Base-by-base conservation (phyloP, 2,329 filamentous ascomycete genomes). In the Epichloe sibirici region DNA sequence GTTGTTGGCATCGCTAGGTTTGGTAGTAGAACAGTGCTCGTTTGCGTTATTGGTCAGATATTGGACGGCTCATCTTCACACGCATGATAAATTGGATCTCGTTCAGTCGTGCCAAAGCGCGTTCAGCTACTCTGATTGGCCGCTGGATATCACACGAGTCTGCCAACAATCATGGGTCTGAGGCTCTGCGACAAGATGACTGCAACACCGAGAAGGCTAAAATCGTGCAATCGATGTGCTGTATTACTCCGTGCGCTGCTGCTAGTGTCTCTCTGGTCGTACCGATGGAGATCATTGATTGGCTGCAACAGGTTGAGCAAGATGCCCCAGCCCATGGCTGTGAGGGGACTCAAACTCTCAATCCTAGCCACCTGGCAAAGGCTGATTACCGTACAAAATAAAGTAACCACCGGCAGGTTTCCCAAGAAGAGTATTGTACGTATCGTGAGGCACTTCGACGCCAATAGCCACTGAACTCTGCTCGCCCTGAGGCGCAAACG, bases 41-140 rank as follows among this genome's bases (percentile, higher is more conserved):
- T 34, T 13, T 23, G 35, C 21, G 34, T 31, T 15, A 39, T 39
- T 51, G 49, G 34, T 39, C 21, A 15, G 28, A 40, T 12, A 17
- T 4, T 37, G 38, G 35, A 21, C 17, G 31, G 28, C 34, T 31
- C 45, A 49, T 49, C 40, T 55, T 51, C 48, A 51, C 40, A 48
- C 51, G 51, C 53, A 53, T 51, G 44, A 48, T 53, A 37, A 51
- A 55, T 45, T 55, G 48, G 39, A 51, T 48, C 39, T 48, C 48
- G 53, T 52, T 51, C 45, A 35, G 25, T 43, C 53, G 51, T 53
- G 48, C 44, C 51, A 48, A 49, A 50, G 45, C 48, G 53, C 45
- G 51, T 55, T 23, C 21, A 23, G n/a, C 34, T 12, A 31, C 35
- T 21, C 15, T 46, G 8, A 55, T 55, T 55, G 53, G 51, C 34